These are phyloP conservation scores for Friedmanniomyces simplex DNA, from an alignment of 495 filamentous ascomycete species.

Conservation along the genomic window DNA sequence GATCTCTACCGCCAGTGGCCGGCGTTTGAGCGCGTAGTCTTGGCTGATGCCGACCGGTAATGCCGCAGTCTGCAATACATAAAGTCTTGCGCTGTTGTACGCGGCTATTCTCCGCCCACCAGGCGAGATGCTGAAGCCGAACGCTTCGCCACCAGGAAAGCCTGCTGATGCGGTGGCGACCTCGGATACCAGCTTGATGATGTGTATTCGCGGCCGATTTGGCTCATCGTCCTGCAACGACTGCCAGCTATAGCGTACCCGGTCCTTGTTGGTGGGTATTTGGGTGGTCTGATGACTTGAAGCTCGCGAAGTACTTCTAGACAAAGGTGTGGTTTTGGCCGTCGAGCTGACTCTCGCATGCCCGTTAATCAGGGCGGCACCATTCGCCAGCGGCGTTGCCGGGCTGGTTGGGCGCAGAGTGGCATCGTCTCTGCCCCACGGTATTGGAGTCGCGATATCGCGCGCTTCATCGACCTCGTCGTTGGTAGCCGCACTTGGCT, in stretches of 20 bases:
- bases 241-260: slow-evolving; percentile 24
- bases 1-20: slow-evolving; percentile 19
- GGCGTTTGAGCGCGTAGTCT: slow-evolving; percentile 21
- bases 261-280: slow-evolving; percentile 5
- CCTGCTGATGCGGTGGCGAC: slow-evolving; percentile 19
- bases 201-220: slow-evolving; percentile 20
- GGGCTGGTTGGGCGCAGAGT: background rate
- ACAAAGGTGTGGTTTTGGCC: slow-evolving; percentile 3
- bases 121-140: slow-evolving; percentile 20
- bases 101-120: slow-evolving; percentile 14
- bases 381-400: background rate
- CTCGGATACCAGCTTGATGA: slow-evolving; percentile 22
- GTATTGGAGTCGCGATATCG: slow-evolving; percentile 10
- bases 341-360: slow-evolving; percentile 6
- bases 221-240: slow-evolving; percentile 19
- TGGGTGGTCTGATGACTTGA: slow-evolving; percentile 11
- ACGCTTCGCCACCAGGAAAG: slow-evolving; percentile 21
- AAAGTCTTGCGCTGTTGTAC: slow-evolving; percentile 19
- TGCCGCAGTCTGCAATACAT: slow-evolving; percentile 17
- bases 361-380: slow-evolving; percentile 1
- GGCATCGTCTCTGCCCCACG: background rate
- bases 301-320: slow-evolving; percentile 5
- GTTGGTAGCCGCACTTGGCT: background rate
- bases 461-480: slow-evolving; percentile 7
- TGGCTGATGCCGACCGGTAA: slow-evolving; percentile 22